A percentile compares a stretch with the other conserved stretches of the same genome.
phyloP scores from a whole-genome alignment of 768 basidiomycete species.

The Chlorophyllum brunneum region DNA sequence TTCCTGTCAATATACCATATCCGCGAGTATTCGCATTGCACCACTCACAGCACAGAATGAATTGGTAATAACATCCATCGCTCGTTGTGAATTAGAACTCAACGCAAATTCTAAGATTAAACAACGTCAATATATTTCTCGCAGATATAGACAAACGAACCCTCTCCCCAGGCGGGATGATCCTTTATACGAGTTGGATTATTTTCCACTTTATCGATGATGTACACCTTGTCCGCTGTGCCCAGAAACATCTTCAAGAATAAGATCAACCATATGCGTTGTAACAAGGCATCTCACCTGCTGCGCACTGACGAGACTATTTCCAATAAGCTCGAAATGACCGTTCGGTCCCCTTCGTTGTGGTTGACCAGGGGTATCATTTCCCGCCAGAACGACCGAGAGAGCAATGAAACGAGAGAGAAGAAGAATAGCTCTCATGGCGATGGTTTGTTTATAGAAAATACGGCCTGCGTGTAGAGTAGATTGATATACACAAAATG shows the following conservation, averaged over 20 bases:
- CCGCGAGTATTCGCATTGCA: conserved; percentile 15
- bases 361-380: conserved; percentile 43
- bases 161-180: conserved; percentile 71
- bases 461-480: no score
- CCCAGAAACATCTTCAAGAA: conserved; percentile 42
- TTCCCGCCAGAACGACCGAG: neutral
- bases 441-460: no score
- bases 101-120: conserved; percentile 47
- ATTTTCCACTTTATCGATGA: conserved; percentile 77
- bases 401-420: neutral
- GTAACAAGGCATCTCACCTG: conserved; percentile 40
- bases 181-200: conserved; percentile 60
- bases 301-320: conserved; percentile 67
- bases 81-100: conserved; percentile 48
- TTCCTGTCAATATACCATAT: neutral
- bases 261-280: neutral
- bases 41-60: conserved; percentile 69
- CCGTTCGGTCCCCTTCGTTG: conserved; percentile 38
- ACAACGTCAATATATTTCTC: neutral
- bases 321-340: conserved; percentile 61
- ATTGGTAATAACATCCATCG: conserved; percentile 77
- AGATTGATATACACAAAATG: no score
- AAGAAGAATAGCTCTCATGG: conserved; percentile 8
- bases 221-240: conserved; percentile 39
- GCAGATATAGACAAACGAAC: conserved; percentile 22